Conservation (phyloP, 2,329 filamentous ascomycete genomes). For the Aureobasidium sp. region DNA sequence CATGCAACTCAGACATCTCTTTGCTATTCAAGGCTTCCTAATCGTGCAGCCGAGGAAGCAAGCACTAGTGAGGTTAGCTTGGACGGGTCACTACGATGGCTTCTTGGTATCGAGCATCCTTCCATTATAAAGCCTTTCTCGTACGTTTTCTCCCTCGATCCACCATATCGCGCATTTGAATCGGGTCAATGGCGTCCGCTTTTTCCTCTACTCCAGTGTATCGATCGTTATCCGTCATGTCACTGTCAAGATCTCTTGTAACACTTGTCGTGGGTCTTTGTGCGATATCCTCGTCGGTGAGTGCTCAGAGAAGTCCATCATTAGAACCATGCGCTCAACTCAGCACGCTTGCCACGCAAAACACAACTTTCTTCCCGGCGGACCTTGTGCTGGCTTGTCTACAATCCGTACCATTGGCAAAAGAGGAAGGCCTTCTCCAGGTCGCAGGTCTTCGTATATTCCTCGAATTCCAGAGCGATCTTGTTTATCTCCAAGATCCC, state of each 20-base stretch:
- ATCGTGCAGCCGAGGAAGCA: too few relatives aligned
- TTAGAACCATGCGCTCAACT: not conserved
- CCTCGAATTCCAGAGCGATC: constrained; percentile 34
- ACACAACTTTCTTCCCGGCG: not conserved
- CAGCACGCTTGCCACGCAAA: not conserved
- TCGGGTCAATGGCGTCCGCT: too few relatives aligned
- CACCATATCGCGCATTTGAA: too few relatives aligned
- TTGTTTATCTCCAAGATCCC: constrained; percentile 35
- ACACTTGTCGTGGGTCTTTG: too few relatives aligned
- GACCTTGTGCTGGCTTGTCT: constrained; percentile 26
- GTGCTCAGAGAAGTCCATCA: not conserved
- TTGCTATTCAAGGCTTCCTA: too few relatives aligned
- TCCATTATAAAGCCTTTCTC: too few relatives aligned
- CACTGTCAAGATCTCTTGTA: not conserved
- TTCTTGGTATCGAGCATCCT: too few relatives aligned
- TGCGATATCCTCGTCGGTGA: not conserved
- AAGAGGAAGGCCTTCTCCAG: constrained; percentile 27
- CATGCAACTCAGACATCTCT: too few relatives aligned
- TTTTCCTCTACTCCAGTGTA: too few relatives aligned
- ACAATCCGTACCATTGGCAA: constrained; percentile 32
- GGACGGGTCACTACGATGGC: too few relatives aligned
- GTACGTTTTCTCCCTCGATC: too few relatives aligned
- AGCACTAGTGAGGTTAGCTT: too few relatives aligned
- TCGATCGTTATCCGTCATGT: not conserved
- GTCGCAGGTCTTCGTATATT: constrained; percentile 32